These are phyloP conservation scores for Helianthus annuus DNA, from an alignment of 129 eudicot genomes.

Conservation along the genomic window DNA sequence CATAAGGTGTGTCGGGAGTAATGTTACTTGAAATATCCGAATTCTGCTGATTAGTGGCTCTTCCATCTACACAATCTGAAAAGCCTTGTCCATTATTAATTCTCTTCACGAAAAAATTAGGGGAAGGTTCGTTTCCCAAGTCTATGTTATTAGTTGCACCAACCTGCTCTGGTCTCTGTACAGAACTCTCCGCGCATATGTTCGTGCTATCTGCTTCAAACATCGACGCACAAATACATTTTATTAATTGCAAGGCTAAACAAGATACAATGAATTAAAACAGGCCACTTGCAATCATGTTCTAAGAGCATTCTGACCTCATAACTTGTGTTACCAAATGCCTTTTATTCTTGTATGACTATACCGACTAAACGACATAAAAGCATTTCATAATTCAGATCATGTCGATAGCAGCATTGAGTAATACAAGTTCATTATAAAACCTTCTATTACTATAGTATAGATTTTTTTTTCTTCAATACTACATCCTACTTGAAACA, in stretches of 20 bases:
- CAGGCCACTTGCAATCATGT: slow-evolving; percentile 1
- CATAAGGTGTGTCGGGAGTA: slow-evolving; percentile 24
- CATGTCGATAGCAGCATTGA: neutral
- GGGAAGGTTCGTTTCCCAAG: slow-evolving; percentile 79
- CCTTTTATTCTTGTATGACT: neutral
- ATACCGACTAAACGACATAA: neutral
- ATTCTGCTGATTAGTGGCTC: slow-evolving; percentile 33
- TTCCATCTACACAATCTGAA: slow-evolving; percentile 76
- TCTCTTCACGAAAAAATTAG: slow-evolving; percentile 62
- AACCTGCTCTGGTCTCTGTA: slow-evolving; percentile 60
- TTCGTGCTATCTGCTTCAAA: slow-evolving; percentile 43
- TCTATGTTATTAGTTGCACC: slow-evolving; percentile 65
- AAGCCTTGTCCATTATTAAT: slow-evolving; percentile 68
- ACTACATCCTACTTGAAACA: neutral
- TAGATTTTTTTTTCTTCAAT: neutral
- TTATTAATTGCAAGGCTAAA: neutral
- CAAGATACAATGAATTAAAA: slow-evolving; percentile 1
- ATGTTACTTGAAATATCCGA: slow-evolving; percentile 32
- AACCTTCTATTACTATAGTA: too few species aligned
- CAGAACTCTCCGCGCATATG: slow-evolving; percentile 35
- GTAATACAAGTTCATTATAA: neutral
- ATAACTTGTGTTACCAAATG: slow-evolving; percentile 10
- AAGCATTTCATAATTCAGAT: slow-evolving; percentile 8
- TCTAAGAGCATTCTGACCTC: slow-evolving; percentile 18
- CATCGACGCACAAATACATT: neutral